These are phyloP conservation scores for Butyriboletus loyo DNA, from an alignment of 768 basidiomycete species.

Conservation along the genomic window DNA sequence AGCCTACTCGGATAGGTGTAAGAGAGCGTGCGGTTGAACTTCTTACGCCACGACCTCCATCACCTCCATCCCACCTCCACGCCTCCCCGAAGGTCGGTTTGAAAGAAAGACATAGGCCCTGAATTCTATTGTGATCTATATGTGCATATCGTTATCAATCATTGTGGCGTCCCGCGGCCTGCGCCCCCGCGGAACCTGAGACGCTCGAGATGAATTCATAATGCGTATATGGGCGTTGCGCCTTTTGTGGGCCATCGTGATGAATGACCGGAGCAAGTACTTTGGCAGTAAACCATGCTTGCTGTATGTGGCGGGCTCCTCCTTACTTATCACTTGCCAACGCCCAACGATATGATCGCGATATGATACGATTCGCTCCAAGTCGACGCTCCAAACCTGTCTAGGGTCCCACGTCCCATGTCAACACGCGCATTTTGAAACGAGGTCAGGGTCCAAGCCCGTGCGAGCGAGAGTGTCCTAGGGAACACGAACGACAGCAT, in stretches of 20 bases:
- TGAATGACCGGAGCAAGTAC: not conserved
- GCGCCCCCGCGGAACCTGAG: not conserved
- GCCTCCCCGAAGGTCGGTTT: not conserved
- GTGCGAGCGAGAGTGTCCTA: constrained; percentile 14
- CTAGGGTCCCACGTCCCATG: constrained; percentile 4
- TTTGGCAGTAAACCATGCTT: not conserved
- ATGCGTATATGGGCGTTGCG: not conserved
- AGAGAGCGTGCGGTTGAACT: not conserved
- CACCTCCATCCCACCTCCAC: not conserved
- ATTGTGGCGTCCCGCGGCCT: constrained; percentile 16
- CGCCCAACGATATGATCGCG: not conserved
- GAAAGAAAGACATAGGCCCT: constrained; percentile 6
- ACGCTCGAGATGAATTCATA: constrained; percentile 8
- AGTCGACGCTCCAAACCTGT: not conserved
- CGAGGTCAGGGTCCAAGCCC: constrained; percentile 14
- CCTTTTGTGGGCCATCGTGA: not conserved
- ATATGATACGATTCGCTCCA: not conserved
- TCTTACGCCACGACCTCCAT: not conserved
- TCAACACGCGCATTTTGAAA: constrained; percentile 3
- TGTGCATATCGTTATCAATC: not conserved
- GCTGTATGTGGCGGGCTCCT: constrained; percentile 1
- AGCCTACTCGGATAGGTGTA: not conserved
- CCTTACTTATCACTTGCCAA: not conserved
- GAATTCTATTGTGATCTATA: constrained; percentile 13
- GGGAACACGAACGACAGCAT: constrained; percentile 2